Conservation (phyloP, 805 yeast genomes). For the Cyberlindnera subsufficiens region DNA sequence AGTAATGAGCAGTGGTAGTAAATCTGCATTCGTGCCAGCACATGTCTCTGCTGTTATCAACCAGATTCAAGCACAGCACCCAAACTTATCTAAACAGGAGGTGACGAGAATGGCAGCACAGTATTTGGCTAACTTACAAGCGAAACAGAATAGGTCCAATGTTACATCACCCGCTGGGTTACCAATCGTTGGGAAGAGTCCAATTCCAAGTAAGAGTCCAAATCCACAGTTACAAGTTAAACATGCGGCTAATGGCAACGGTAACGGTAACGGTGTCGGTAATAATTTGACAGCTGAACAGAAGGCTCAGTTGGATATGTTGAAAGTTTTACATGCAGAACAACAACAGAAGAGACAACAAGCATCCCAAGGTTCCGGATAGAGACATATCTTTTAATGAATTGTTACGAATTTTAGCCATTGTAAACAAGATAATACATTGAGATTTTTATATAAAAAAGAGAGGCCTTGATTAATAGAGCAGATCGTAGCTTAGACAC, state of each 20-base stretch:
- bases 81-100: conserved; percentile 55
- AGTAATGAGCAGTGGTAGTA: conserved; percentile 8
- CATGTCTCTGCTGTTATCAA: conserved; percentile 62
- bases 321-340: conserved; percentile 22
- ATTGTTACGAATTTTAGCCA: background rate
- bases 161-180: conserved; percentile 1
- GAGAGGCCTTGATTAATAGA: background rate
- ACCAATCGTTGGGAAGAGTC: no score
- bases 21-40: conserved; percentile 41
- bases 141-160: conserved; percentile 8
- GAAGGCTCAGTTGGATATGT: conserved; percentile 24
- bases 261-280: conserved; percentile 18
- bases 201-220: no score
- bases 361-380: conserved; percentile 4
- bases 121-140: conserved; percentile 51
- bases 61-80: conserved; percentile 62
- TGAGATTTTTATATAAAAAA: no score
- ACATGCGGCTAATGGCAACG: conserved; percentile 23
- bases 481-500: conserved; percentile 9
- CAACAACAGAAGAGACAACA: conserved; percentile 23
- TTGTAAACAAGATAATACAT: background rate
- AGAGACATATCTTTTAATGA: no score
- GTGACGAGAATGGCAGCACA: conserved; percentile 63
- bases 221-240: conserved; percentile 6
- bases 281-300: conserved; percentile 23